Base-by-base conservation (phyloP, 2,329 filamentous ascomycete genomes). In the Colletotrichum sp. region DNA sequence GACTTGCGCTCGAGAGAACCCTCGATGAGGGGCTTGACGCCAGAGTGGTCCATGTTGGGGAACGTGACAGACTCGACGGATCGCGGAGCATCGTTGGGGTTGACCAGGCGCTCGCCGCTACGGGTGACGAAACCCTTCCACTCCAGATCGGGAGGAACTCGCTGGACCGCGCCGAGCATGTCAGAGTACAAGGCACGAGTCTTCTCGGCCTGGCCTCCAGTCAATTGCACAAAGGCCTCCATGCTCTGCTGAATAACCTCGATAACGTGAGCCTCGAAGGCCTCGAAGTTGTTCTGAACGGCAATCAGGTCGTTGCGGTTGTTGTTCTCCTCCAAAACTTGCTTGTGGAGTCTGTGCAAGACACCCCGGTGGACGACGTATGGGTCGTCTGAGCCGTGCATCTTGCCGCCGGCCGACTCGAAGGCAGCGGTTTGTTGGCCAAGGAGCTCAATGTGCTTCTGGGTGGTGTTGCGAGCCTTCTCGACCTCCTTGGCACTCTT, bases 381-480 rank as follows among this genome's bases (percentile, higher is more conserved):
- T 6, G 97, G 97, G 83, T 99, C 97, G 39, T 98, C 92, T 14
- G 87, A 82, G 3, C 95, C 91, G 59, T 91, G 90, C 80, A 96
- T 87, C 81, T 92, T 94, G 76, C 93, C 94, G 52, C 93, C 93
- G 4, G 91, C 90, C 2, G 95, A 94, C 79, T 98, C 95, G 81
- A 93, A 98, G 4, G 91, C 87, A 12, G 96, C 95, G 1, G 95
- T 92, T 81, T 98, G 93, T 86, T 97, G 94, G 52, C 95, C 96
- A 2, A 99, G 92, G 28, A 98, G 90, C 87, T 99, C 96, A 78
- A 99, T 98, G 80, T 98, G 95, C 88, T 98, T 98, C 87, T 99
- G 96, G 0, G 96, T 98, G 8, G 87, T 88, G 80, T 93, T 92
- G 76, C 96, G 94, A 10, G 95, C 93, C 88, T 98, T 98, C 77